A percentile compares a stretch with the other conserved stretches of the same genome.
These are phyloP conservation scores for Lepraria neglecta DNA, from an alignment of 495 filamentous ascomycete species.

Conservation along the genomic window DNA sequence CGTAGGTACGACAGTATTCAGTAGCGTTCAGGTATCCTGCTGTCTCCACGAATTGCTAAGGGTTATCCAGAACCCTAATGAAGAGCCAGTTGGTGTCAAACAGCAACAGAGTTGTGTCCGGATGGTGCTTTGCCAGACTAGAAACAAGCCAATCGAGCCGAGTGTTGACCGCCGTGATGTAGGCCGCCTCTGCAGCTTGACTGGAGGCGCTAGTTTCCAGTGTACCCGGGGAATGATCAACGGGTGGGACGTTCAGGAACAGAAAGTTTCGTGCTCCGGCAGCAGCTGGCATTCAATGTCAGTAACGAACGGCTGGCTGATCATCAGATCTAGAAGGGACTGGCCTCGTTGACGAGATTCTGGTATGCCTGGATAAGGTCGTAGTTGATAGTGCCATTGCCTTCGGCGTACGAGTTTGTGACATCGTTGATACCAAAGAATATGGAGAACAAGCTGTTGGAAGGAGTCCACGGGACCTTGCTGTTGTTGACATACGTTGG, in stretches of 20 bases:
- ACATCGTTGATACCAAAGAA: slow-evolving; percentile 45
- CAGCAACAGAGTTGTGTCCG: slow-evolving; percentile 29
- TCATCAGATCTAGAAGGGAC: neutral
- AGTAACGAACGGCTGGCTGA: neutral
- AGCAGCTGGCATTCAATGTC: slow-evolving; percentile 35
- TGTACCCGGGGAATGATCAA: slow-evolving; percentile 43
- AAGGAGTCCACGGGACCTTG: slow-evolving; percentile 31
- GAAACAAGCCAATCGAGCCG: slow-evolving; percentile 24
- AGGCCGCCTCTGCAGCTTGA: slow-evolving; percentile 20
- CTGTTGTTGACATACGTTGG: slow-evolving; percentile 31
- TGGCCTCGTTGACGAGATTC: slow-evolving; percentile 43
- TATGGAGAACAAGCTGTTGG: slow-evolving; percentile 36
- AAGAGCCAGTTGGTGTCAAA: slow-evolving; percentile 47
- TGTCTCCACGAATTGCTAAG: slow-evolving; percentile 40
- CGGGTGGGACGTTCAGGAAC: slow-evolving; percentile 68
- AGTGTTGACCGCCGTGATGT: slow-evolving; percentile 27
- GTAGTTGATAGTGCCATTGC: slow-evolving; percentile 37
- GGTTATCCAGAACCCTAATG: slow-evolving; percentile 50
- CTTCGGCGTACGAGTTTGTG: slow-evolving; percentile 37
- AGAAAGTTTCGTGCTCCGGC: slow-evolving; percentile 68
- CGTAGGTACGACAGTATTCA: slow-evolving; percentile 46
- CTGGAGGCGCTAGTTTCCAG: slow-evolving; percentile 6
- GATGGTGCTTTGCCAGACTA: slow-evolving; percentile 19
- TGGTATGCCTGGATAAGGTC: slow-evolving; percentile 52
- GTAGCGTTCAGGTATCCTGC: slow-evolving; percentile 48